Evolutionary conservation across 2,329 filamentous ascomycete genomes (phyloP).

Genomic region (Lecanicillium sp.): DNA sequence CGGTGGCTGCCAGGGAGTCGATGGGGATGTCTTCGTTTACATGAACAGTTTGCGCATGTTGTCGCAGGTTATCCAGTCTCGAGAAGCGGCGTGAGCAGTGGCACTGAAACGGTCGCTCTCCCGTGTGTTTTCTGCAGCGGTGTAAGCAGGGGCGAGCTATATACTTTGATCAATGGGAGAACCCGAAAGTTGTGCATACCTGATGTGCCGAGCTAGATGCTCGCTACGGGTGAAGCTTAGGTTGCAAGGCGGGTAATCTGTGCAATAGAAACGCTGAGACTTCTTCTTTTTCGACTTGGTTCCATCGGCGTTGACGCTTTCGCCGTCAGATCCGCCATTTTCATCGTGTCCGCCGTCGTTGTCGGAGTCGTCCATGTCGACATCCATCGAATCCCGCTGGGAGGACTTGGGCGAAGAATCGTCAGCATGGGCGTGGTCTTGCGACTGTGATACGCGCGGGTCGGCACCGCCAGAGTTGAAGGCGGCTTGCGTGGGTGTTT

Average conservation of each 20-base stretch:
- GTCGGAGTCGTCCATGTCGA: constrained; percentile 71
- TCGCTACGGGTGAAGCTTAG: constrained; percentile 94
- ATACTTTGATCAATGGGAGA: no score
- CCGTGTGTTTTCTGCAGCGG: constrained; percentile 76
- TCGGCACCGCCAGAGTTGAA: constrained; percentile 42
- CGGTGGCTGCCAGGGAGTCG: constrained; percentile 86
- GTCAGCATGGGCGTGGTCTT: constrained; percentile 1
- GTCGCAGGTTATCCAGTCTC: constrained; percentile 85
- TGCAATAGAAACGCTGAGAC: constrained; percentile 92
- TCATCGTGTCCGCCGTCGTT: constrained; percentile 46
- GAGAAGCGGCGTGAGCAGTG: constrained; percentile 93
- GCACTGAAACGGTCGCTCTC: constrained; percentile 92
- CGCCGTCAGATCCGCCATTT: constrained; percentile 55
- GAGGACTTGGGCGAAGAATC: constrained; percentile 45
- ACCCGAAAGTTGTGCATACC: constrained; percentile 40
- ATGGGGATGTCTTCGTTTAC: constrained; percentile 94
- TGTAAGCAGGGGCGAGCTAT: no score
- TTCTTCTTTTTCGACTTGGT: constrained; percentile 91
- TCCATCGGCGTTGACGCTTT: constrained; percentile 54
- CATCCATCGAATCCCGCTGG: constrained; percentile 53
- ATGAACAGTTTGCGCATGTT: constrained; percentile 96
- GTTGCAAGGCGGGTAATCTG: constrained; percentile 87
- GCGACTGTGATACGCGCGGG: constrained; percentile 15
- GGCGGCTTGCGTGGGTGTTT: constrained; percentile 46
- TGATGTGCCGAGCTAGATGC: constrained; percentile 88